Evolutionary conservation across 306 rosid genomes (phyloP).

Genomic region (Lathyrus aphaca): DNA sequence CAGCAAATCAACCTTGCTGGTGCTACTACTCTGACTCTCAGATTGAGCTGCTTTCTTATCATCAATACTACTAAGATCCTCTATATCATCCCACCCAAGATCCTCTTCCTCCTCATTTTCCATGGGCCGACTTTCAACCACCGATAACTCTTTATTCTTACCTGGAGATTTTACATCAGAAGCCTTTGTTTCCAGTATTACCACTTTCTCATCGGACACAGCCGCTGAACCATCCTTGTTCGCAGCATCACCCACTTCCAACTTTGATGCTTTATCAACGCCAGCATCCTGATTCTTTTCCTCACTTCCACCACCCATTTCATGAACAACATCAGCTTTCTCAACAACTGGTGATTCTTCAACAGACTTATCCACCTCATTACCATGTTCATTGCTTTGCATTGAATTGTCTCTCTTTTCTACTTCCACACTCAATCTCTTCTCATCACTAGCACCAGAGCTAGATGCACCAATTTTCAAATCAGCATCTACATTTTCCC

Average conservation of each 20-base stretch:
- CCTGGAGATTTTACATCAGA: slow-evolving; percentile 46
- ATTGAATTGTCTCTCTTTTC: slow-evolving; percentile 24
- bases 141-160: slow-evolving; percentile 43
- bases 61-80: slow-evolving; percentile 78
- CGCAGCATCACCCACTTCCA: slow-evolving; percentile 43
- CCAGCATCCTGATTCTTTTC: slow-evolving; percentile 31
- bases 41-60: slow-evolving; percentile 54
- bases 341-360: slow-evolving; percentile 39
- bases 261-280: slow-evolving; percentile 38
- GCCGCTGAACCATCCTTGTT: slow-evolving; percentile 42
- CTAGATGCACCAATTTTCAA: slow-evolving; percentile 30
- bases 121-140: slow-evolving; percentile 46
- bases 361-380: slow-evolving; percentile 36
- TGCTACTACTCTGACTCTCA: slow-evolving; percentile 39
- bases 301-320: slow-evolving; percentile 36
- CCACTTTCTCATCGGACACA: slow-evolving; percentile 44
- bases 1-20: slow-evolving; percentile 56
- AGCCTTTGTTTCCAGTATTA: slow-evolving; percentile 34
- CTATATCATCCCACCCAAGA: slow-evolving; percentile 93
- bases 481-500: slow-evolving; percentile 25
- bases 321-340: slow-evolving; percentile 36
- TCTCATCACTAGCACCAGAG: slow-evolving; percentile 29
- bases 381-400: slow-evolving; percentile 36
- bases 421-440: slow-evolving; percentile 36
- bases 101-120: slow-evolving; percentile 61